phyloP scores from a whole-genome alignment of 2,329 filamentous ascomycete species.

The Botryotinia narcissicola region DNA sequence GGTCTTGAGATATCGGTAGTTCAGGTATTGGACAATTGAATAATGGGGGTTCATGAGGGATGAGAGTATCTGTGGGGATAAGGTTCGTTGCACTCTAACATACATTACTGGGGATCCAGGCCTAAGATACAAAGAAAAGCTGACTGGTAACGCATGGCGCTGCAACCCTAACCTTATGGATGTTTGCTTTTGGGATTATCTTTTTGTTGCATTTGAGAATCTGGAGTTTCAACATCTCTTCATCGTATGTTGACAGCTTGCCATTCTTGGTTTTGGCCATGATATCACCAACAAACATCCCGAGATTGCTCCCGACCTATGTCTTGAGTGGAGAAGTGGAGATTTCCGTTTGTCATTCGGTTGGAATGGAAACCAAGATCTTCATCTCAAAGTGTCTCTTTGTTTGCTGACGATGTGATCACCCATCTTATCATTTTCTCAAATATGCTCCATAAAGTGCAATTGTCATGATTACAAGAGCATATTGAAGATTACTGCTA shows the following conservation, averaged over 20 bases:
- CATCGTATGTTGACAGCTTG: not conserved
- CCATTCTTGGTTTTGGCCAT: not conserved
- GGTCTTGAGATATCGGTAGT: not conserved
- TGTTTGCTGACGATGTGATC: too few relatives aligned
- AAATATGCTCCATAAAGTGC: not conserved
- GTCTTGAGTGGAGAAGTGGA: not conserved
- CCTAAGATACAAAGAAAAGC: not conserved
- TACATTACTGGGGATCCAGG: not conserved
- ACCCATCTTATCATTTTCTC: not conserved
- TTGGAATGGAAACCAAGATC: conserved; percentile 2
- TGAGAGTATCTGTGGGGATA: not conserved
- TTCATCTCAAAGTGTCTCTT: not conserved
- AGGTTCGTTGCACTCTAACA: not conserved
- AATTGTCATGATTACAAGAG: not conserved
- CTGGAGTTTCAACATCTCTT: not conserved
- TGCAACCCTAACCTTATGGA: not conserved
- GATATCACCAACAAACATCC: not conserved
- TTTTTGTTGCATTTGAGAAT: not conserved
- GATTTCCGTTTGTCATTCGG: conserved; percentile 5
- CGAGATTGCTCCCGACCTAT: conserved; percentile 11
- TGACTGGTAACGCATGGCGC: not conserved
- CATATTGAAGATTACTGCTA: not conserved
- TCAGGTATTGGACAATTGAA: not conserved
- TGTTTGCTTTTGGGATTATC: not conserved
- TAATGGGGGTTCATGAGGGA: not conserved